Evolutionary conservation across 805 yeast species (phyloP), one percentile per base, ranked within the genome.

Genomic region (Ogataea glucozyma): DNA sequence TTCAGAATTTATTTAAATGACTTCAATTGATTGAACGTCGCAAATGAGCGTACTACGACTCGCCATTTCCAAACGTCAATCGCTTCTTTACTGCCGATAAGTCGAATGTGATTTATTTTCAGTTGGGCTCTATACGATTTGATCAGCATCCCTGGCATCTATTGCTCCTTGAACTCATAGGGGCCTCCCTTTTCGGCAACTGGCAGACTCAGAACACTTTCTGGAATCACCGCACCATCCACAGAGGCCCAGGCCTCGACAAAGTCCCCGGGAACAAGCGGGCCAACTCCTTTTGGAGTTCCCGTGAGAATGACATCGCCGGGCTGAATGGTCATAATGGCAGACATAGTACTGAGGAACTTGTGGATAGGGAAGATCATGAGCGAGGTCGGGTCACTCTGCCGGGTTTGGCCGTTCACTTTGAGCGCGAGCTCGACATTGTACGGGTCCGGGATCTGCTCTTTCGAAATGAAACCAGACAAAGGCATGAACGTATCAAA

Each of bases 261-360:
- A 19, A 62, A 58, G 60, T 93, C 98, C 8, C 97, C 98, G 0
- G 95, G 86, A 5, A 63, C 64, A 24, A 90, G 67, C 19, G 75
- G 69, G 7, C 98, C 97, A n/a, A 93, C 99, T 13, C 99, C 99
- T 64, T 89, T 88, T 34, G 99, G 99, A 1, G 99, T 93, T 13
- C 99, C 99, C 1, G 99, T 93, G 39, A 93, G 72, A 45, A 93
- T 81, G 49, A 93, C 73, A 59, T 93, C 99, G 22, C 97, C 97
- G 41, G 87, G 82, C 56, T 90, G 81, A 44, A 93, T 71, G 4
- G 97, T 88, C 91, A 91, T 91, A 55, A 88, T 81, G n/a, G 81
- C 66, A 4, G 96, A 85, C 80, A 90, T 85, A 39, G 84, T 78
- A 42, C 85, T 75, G 48, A 93, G 70, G 48, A 93, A 83, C 54